phyloP scores from a whole-genome alignment of 2,329 filamentous ascomycete genomes.

The Paraphaeosphaeria sporulosa region DNA sequence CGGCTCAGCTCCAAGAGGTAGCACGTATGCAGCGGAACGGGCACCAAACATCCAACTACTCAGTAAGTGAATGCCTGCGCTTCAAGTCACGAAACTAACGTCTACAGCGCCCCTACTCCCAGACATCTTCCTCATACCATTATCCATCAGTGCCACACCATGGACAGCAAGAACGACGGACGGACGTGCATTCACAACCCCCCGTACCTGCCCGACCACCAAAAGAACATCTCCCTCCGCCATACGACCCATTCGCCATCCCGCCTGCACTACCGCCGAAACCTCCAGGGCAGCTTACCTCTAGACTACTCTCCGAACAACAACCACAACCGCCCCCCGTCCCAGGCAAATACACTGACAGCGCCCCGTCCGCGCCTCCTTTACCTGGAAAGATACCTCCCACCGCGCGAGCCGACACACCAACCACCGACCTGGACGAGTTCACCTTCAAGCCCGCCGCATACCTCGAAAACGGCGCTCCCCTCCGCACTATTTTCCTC shows the following conservation, averaged over 20 bases:
- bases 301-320: constrained; percentile 18
- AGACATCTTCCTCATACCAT: constrained; percentile 46
- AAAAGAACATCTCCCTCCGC: constrained; percentile 37
- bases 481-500: constrained; percentile 87
- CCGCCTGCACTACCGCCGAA: constrained; percentile 43
- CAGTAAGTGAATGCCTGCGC: constrained; percentile 22
- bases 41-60: constrained; percentile 32
- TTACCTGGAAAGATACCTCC: constrained; percentile 34
- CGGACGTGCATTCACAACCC: constrained; percentile 25
- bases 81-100: constrained; percentile 20
- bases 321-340: constrained; percentile 35
- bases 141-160: constrained; percentile 56
- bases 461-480: constrained; percentile 87
- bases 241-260: constrained; percentile 30
- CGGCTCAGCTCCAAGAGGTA: constrained; percentile 61
- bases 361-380: constrained; percentile 23
- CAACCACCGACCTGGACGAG: constrained; percentile 60
- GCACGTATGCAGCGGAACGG: constrained; percentile 46
- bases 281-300: constrained; percentile 32
- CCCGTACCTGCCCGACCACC: constrained; percentile 51
- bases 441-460: constrained; percentile 85
- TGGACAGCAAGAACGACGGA: constrained; percentile 46
- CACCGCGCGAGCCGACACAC: constrained; percentile 34
- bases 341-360: constrained; percentile 37
- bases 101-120: constrained; percentile 35